Evolutionary conservation across 306 rosid genomes (phyloP).

Genomic region (Glycine tomentella): DNA sequence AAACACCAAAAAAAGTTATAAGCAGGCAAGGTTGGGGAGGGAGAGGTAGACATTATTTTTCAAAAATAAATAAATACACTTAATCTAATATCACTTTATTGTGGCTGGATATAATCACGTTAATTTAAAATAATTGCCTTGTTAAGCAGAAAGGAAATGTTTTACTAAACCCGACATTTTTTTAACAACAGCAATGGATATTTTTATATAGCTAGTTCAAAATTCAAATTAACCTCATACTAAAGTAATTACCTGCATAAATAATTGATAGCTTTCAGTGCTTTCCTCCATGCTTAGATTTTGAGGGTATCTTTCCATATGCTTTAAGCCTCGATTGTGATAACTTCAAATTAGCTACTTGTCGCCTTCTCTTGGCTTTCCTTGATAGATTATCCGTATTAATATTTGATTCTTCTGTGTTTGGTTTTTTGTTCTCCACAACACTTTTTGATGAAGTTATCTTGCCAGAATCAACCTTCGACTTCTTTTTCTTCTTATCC

Average conservation of each 20-base stretch:
- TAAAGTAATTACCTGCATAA: conserved; percentile 49
- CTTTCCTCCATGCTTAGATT: conserved; percentile 60
- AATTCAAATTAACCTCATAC: background rate
- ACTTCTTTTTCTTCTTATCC: conserved; percentile 45
- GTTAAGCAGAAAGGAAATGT: background rate
- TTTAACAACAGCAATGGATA: too few relatives aligned
- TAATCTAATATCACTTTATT: background rate
- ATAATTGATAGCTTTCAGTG: conserved; percentile 45
- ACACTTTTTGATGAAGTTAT: conserved; percentile 42
- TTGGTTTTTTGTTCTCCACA: conserved; percentile 49
- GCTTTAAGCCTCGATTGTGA: conserved; percentile 57
- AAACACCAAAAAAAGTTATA: background rate
- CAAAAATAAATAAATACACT: background rate
- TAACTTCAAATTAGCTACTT: conserved; percentile 50
- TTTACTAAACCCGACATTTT: too few relatives aligned
- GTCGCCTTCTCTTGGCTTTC: conserved; percentile 68
- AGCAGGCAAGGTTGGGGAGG: too few relatives aligned
- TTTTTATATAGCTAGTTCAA: background rate
- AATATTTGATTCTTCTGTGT: conserved; percentile 47
- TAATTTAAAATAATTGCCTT: background rate
- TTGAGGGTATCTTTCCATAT: conserved; percentile 59
- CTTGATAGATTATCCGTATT: conserved; percentile 56
- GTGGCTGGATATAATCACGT: background rate
- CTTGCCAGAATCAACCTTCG: conserved; percentile 49
- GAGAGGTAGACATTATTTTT: too few relatives aligned